phyloP scores from a whole-genome alignment of 345 rosid genomes.

The Psidium guajava region DNA sequence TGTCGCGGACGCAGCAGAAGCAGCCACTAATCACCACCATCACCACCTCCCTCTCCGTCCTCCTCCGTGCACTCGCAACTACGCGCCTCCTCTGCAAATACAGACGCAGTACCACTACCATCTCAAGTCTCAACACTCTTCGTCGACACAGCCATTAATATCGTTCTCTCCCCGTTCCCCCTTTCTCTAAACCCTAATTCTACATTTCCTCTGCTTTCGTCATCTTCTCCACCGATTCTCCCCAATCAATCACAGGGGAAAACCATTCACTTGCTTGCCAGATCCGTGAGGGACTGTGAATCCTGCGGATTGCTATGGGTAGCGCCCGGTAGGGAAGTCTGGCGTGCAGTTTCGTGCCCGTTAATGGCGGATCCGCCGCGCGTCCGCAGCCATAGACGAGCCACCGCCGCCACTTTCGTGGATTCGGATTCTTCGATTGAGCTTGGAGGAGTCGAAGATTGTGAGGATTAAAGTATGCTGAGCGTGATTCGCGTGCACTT shows the following conservation, averaged over 20 bases:
- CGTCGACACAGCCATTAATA: not conserved
- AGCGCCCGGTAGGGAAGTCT: not conserved
- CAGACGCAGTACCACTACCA: not conserved
- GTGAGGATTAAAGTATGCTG: constrained; percentile 56
- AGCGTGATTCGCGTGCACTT: constrained; percentile 90
- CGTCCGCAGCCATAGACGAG: not conserved
- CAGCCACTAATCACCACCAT: not conserved
- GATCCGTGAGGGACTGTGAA: not conserved
- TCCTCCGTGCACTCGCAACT: not conserved
- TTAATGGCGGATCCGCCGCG: constrained; percentile 12
- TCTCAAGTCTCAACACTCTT: not conserved
- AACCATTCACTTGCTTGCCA: not conserved
- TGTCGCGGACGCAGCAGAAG: not conserved
- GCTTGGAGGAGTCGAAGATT: not conserved
- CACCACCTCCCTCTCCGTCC: not conserved
- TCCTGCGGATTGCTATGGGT: not conserved
- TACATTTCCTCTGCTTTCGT: not conserved
- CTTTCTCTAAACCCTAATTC: constrained; percentile 7
- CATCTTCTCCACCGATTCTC: not conserved
- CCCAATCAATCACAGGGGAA: not conserved
- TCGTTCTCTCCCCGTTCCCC: not conserved
- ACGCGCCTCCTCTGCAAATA: not conserved
- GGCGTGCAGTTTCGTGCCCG: not conserved
- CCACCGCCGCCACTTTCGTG: not conserved
- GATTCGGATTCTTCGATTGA: not conserved